A percentile compares a stretch with the other conserved stretches of the same genome.
phyloP scores from a whole-genome alignment of 2,329 filamentous ascomycete genomes.

The Dothideomycetes sp. region DNA sequence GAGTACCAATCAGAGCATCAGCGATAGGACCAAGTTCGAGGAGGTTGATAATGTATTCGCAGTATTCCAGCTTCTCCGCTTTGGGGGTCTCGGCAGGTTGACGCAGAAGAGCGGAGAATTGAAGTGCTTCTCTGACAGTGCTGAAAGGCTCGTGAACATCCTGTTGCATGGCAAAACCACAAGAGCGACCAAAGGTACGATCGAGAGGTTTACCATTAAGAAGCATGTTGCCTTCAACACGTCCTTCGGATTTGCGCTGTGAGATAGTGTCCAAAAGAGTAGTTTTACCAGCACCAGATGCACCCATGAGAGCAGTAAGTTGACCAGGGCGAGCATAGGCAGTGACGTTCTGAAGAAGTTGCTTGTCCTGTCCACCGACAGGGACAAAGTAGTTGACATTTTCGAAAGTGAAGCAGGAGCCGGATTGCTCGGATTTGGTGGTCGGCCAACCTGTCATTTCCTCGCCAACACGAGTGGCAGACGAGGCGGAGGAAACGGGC shows the following conservation, averaged over 20 bases:
- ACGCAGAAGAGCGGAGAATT: slow-evolving; percentile 48
- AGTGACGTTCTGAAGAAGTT: slow-evolving; percentile 45
- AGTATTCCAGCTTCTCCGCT: slow-evolving; percentile 53
- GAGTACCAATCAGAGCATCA: slow-evolving; percentile 63
- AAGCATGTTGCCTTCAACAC: slow-evolving; percentile 57
- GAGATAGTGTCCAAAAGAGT: slow-evolving; percentile 59
- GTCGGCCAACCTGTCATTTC: not conserved
- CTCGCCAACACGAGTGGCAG: slow-evolving; percentile 2
- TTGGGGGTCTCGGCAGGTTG: slow-evolving; percentile 47
- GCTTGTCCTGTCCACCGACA: slow-evolving; percentile 41
- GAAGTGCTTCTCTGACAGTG: slow-evolving; percentile 47
- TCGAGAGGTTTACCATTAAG: slow-evolving; percentile 52
- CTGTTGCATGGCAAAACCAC: slow-evolving; percentile 65
- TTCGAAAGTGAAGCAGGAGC: slow-evolving; percentile 34
- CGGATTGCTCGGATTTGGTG: not conserved
- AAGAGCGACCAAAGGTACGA: slow-evolving; percentile 53
- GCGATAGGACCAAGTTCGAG: slow-evolving; percentile 57
- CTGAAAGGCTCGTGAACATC: slow-evolving; percentile 50
- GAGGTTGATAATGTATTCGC: slow-evolving; percentile 59
- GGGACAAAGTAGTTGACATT: slow-evolving; percentile 47
- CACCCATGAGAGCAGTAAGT: slow-evolving; percentile 60
- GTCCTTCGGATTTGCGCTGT: slow-evolving; percentile 50
- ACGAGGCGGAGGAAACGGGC: slow-evolving; percentile 1
- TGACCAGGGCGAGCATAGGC: slow-evolving; percentile 49
- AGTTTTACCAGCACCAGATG: slow-evolving; percentile 78